Evolutionary conservation across 768 basidiomycete genomes (phyloP).

Genomic region (Auricularia sp.): DNA sequence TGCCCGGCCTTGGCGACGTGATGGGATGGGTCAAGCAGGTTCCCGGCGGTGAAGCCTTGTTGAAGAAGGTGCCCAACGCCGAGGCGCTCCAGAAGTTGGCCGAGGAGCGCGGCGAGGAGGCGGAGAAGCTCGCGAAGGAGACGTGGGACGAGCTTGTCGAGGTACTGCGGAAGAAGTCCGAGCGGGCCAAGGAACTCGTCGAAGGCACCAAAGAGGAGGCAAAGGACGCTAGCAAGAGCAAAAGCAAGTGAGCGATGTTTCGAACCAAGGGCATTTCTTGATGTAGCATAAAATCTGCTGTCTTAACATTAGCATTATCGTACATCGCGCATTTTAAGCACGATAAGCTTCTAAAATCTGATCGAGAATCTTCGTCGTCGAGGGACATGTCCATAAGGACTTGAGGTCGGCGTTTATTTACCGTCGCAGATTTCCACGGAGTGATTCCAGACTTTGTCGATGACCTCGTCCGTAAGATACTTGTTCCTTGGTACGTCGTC

Average conservation of each 20-base stretch:
- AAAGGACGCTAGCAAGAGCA: constrained; percentile 6
- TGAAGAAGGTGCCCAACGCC: constrained; percentile 18
- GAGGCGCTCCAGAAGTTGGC: constrained; percentile 16
- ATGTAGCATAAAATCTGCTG: too few species aligned
- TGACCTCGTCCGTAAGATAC: not conserved
- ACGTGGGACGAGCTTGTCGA: constrained; percentile 20
- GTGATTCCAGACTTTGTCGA: constrained; percentile 4
- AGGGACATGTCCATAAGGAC: too few species aligned
- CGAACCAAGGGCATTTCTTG: too few species aligned
- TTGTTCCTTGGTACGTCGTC: not conserved
- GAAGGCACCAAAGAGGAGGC: constrained; percentile 16
- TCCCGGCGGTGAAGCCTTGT: constrained; percentile 20
- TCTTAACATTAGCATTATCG: too few species aligned
- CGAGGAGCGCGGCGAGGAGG: constrained; percentile 18
- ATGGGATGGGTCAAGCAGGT: constrained; percentile 17
- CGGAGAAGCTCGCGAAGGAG: constrained; percentile 21
- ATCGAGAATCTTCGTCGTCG: too few species aligned
- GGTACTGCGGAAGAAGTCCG: constrained; percentile 21
- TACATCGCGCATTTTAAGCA: too few species aligned
- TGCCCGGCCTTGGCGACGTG: constrained; percentile 17
- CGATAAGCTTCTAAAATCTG: too few species aligned
- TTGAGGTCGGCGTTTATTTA: not conserved
- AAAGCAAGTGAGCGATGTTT: not conserved
- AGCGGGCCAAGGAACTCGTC: constrained; percentile 18
- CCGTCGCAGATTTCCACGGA: not conserved